A percentile compares a stretch with the other conserved stretches of the same genome.
phyloP scores from a whole-genome alignment of 768 basidiomycete genomes.

The Exidia glandulosa region DNA sequence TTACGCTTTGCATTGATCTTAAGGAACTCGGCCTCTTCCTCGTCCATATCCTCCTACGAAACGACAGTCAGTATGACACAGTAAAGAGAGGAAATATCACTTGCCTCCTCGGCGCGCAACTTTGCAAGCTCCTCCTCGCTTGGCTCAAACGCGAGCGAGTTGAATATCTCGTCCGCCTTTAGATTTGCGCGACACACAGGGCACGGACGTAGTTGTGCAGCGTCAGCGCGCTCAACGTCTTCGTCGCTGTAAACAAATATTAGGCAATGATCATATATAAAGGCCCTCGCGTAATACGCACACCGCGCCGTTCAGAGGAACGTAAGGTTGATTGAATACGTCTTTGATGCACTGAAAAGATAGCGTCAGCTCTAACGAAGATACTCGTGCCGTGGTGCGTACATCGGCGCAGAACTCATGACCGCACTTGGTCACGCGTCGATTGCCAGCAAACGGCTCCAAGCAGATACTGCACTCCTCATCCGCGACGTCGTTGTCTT shows the following conservation, averaged over 20 bases:
- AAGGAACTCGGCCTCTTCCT: not conserved
- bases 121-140: slow-evolving; percentile 42
- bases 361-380: not conserved
- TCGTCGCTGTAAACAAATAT: slow-evolving; percentile 2
- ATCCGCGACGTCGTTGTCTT: slow-evolving; percentile 7
- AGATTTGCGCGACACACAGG: slow-evolving; percentile 60
- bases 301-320: too few species aligned
- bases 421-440: slow-evolving; percentile 51
- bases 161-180: slow-evolving; percentile 46
- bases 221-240: not conserved
- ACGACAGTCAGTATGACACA: not conserved
- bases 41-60: not conserved
- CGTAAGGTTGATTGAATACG: slow-evolving; percentile 2
- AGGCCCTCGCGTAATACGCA: too few species aligned
- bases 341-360: slow-evolving; percentile 5
- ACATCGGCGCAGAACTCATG: slow-evolving; percentile 56
- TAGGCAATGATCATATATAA: not conserved
- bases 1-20: slow-evolving; percentile 5
- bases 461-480: slow-evolving; percentile 52
- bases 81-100: not conserved
- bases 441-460: slow-evolving; percentile 44
- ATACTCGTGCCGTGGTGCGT: not conserved
- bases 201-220: slow-evolving; percentile 20
- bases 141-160: slow-evolving; percentile 57
- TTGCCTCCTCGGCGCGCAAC: slow-evolving; percentile 11